Evolutionary conservation across 108 stramenopile genomes (phyloP), one percentile per base, ranked within the genome.

Genomic region (Mediolabrus comicus): DNA sequence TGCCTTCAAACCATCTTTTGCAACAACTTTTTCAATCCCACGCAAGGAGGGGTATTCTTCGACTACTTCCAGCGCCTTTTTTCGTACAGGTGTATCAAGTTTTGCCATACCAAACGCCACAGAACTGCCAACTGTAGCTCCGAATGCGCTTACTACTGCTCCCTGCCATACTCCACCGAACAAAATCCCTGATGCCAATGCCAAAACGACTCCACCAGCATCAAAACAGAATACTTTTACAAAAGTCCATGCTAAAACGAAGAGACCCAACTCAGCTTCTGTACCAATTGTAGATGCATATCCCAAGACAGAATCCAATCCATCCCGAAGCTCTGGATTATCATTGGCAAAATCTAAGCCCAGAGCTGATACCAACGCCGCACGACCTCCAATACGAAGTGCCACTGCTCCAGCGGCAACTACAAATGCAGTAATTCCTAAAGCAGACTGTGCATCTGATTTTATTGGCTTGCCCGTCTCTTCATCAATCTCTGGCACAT

Each of bases 111-210:
- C 56, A 84, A 94, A 96, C 12, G 92, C 95, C 9, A 95, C 87
- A 8, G 85, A 86, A 57, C 87, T 90, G 3, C 95, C 97, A 26
- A 91, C 38, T 22, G 95, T 96, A 7, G 95, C 95, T 14, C 86
- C 83, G 28, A 85, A 72, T 8, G 96, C 89, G 27, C 86, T 84
- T 12, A 83, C 58, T 8, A 94, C 49, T 11, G 97, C 92, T 0
- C 97, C 97, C 46, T 93, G 87, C 51, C 93, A 55, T 0, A 98
- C 95, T 16, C 95, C 96, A 38, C 95, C 95, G 71, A 98, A 98
- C 30, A 97, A 63, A 31, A 98, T 80, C 13, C 97, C 97, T 3
- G 88, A 81, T 14, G 85, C 59, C 51, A 98, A 62, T 0, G 96
- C 97, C 70, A 98, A 59, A 8, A 87, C 86, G 25, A 96, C 73